Evolutionary conservation across 2,329 filamentous ascomycete genomes (phyloP), one percentile per base, ranked within the genome.

Genomic region (Proliferodiscus dingleyae): DNA sequence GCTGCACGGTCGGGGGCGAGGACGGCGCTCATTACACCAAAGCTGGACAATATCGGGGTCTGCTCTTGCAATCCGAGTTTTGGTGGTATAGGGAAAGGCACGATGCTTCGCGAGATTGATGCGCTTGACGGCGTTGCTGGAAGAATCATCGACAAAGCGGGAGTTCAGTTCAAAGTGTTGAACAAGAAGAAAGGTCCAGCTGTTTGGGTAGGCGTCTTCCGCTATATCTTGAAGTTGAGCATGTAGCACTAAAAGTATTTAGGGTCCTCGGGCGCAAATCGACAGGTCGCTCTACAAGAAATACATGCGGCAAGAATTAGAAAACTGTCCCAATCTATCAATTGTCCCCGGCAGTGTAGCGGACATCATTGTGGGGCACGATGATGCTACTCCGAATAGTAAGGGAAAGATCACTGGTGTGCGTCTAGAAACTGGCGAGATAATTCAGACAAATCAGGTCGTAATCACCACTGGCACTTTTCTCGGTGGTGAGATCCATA

Each of bases 51-150:
- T 58, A 81, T 97, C 16, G 91, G 91, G 45, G 88, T 93, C 23
- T 97, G 91, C 70, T 96, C 90, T 28, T 97, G 91, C 70, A 97
- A 97, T 64, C 91, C 91, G 2, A 95, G 89, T 53, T 95, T 98
- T 62, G 93, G 93, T 30, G 93, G 93, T n/a, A 97, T 98, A 57
- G 93, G 93, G 36, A 98, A 98, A 65, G 93, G 93, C 13, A 97
- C 88, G 8, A 96, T 98, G 72, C 73, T 98, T 41, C 83, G 91
- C 33, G 93, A 98, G 67, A 84, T 98, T 24, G 93, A 98, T 70
- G 93, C 93, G 0, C 74, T 98, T 49, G 93, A 97, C 61, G 93
- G 93, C 0, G 72, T 98, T 16, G 85, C 89, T 0, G 90, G 89
- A 0, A 79, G 88, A 28, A 84, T 96, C 18, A 89, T 95, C 48